Base-by-base conservation (phyloP, 208 protist genomes). In the Leishmania lainsoni region DNA sequence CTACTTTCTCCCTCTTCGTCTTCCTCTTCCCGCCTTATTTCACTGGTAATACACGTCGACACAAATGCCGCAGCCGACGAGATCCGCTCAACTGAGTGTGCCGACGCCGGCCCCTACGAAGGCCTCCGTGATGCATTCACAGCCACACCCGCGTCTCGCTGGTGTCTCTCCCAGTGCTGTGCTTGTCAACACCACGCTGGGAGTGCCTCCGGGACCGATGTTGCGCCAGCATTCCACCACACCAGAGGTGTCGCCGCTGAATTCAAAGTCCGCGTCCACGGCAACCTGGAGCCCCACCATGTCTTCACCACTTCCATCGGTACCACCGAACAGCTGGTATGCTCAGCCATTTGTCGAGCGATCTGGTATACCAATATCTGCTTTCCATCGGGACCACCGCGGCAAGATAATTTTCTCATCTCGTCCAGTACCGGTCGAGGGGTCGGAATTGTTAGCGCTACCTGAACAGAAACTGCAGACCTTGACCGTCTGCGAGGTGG, bases 281-380 rank as follows among this genome's bases (percentile, higher is more conserved):
- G 56, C 63, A 29, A 12, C 59, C 51, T 59, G 45, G 45, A n/a
- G 1, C 26, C 45, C 52, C 39, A 35, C 14, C 35, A 14, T 9
- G 52, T 56, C 75, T 32, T n/a, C 78, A 10, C 35, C 65, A 35
- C 69, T 86, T 49, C 88, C 91, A 8, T 29, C 58, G 0, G 90
- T 97, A 42, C 91, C 91, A 12, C n/a, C 80, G n/a, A 81, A 81
- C 22, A 88, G 79, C 39, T 97, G 93, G 93, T 97, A 97, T 77
- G 84, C 87, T 2, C 61, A 83, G 61, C 73, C 83, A 4, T 93
- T 93, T 48, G 78, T 39, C 1, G 88, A 94, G 58, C 74, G 79
- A n/a, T 70, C 85, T 1, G 77, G 76, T 51, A 87, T 84, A 26
- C 68, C 81, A 3, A 85, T 92, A 69, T 89, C 88, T 0, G 80